Evolutionary conservation across 164 flowering plant genomes (phyloP).

Genomic region (Magnolia changhungtana): DNA sequence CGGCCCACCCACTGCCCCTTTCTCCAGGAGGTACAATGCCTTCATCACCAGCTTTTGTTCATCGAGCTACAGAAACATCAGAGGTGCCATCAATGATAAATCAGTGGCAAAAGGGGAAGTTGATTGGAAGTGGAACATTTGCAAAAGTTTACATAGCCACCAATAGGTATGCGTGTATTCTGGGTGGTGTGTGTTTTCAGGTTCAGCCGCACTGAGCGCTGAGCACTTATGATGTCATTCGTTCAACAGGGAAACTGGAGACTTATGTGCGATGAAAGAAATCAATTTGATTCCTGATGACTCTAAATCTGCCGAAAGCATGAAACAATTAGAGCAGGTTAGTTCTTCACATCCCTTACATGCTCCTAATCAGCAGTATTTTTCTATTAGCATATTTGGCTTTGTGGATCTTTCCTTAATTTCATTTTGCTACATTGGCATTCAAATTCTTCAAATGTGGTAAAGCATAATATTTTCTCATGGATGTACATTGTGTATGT

Average conservation of each 20-base stretch:
- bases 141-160: slow-evolving; percentile 87
- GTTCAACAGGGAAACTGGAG: slow-evolving; percentile 73
- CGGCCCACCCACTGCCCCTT: slow-evolving; percentile 74
- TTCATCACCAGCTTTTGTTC: slow-evolving; percentile 30
- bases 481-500: neutral
- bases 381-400: neutral
- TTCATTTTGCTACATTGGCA: neutral
- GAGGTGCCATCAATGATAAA: slow-evolving; percentile 36
- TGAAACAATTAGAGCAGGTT: slow-evolving; percentile 91
- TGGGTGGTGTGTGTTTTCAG: neutral
- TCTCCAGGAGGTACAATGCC: slow-evolving; percentile 62
- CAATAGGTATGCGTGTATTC: slow-evolving; percentile 44
- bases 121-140: slow-evolving; percentile 93
- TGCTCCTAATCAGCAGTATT: neutral
- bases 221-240: slow-evolving; percentile 5
- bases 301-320: slow-evolving; percentile 75
- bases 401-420: neutral
- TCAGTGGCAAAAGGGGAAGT: slow-evolving; percentile 89
- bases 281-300: slow-evolving; percentile 80
- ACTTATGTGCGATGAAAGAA: slow-evolving; percentile 96
- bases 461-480: neutral
- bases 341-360: neutral
- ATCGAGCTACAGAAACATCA: slow-evolving; percentile 33
- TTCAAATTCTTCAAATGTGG: neutral
- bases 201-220: neutral